Conservation (phyloP, 116 monocot genomes). For the Phalaenopsis hybrid region DNA sequence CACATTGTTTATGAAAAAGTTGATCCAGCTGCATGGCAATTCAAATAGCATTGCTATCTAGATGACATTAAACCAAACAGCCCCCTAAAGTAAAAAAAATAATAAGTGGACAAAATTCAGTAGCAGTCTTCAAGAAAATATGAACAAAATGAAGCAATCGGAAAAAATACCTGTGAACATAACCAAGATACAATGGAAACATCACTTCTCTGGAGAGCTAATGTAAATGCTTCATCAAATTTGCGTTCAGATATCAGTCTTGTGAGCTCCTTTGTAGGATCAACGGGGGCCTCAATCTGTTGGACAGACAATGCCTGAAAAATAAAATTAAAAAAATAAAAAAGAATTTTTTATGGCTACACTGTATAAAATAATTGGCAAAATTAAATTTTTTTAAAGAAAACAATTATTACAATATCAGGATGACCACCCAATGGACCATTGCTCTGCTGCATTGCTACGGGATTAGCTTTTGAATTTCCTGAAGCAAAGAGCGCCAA, state of each 20-base stretch:
- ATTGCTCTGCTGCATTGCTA: constrained; percentile 44
- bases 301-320: constrained; percentile 10
- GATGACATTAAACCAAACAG: not conserved
- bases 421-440: constrained; percentile 42
- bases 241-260: constrained; percentile 68
- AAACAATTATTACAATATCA: constrained; percentile 36
- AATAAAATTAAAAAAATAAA: not conserved
- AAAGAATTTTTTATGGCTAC: not conserved
- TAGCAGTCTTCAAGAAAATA: not conserved
- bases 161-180: constrained; percentile 65
- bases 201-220: constrained; percentile 85
- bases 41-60: not conserved
- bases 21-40: not conserved
- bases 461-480: constrained; percentile 36
- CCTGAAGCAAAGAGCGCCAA: constrained; percentile 47
- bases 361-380: not conserved
- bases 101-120: not conserved
- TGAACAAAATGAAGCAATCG: not conserved
- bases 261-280: constrained; percentile 64
- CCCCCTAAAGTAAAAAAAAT: not conserved
- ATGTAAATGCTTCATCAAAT: constrained; percentile 81
- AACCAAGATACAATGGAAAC: constrained; percentile 83
- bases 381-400: not conserved
- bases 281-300: constrained; percentile 54
- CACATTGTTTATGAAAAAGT: not conserved